Conservation (phyloP, 2,329 filamentous ascomycete species). For the Penicillium sp. region DNA sequence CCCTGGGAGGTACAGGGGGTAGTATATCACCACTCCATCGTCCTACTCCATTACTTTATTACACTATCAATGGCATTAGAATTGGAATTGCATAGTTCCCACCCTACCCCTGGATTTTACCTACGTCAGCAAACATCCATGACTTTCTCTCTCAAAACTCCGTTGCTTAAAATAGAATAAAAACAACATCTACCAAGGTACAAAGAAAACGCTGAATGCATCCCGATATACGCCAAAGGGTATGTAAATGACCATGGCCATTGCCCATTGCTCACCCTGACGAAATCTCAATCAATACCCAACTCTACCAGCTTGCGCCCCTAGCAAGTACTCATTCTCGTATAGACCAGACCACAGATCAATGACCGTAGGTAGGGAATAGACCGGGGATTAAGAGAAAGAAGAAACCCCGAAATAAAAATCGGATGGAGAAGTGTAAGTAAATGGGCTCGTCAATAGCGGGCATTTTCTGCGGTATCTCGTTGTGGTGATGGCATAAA, state of each 20-base stretch:
- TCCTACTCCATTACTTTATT: too few relatives aligned
- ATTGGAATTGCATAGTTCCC: too few relatives aligned
- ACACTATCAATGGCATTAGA: too few relatives aligned
- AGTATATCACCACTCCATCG: neutral
- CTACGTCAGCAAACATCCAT: neutral
- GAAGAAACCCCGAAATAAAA: neutral
- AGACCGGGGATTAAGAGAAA: neutral
- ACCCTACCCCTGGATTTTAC: too few relatives aligned
- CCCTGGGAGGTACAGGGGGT: too few relatives aligned
- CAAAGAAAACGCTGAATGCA: neutral
- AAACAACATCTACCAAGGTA: constrained; percentile 5
- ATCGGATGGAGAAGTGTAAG: neutral
- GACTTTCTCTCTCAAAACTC: neutral
- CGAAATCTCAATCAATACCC: constrained; percentile 1
- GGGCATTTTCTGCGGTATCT: constrained; percentile 40
- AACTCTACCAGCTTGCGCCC: constrained; percentile 3
- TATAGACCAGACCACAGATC: constrained; percentile 3
- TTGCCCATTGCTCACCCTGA: neutral
- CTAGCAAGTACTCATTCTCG: constrained; percentile 5
- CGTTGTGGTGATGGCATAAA: constrained; percentile 34
- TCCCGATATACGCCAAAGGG: constrained; percentile 5
- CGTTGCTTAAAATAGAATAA: constrained; percentile 1
- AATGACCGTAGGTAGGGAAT: neutral
- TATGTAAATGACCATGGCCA: constrained; percentile 2
- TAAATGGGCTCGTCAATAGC: constrained; percentile 35